Evolutionary conservation across 305 asterid species (phyloP).

Genomic region (Stenogyne calaminthoides): DNA sequence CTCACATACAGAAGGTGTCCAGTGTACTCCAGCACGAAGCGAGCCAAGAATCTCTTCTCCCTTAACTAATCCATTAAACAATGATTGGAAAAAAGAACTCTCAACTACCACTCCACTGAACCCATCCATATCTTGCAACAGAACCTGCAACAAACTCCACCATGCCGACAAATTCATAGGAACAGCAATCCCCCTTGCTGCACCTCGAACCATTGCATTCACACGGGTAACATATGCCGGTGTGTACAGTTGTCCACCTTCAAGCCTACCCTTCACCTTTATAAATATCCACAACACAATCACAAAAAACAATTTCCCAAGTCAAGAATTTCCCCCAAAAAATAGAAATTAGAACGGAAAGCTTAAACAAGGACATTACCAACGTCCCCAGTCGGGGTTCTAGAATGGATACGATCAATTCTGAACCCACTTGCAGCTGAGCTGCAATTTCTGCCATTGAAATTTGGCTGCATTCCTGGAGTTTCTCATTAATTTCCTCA

Average conservation of each 20-base stretch:
- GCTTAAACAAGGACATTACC: constrained; percentile 45
- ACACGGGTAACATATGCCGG: constrained; percentile 95
- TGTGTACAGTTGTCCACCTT: constrained; percentile 97
- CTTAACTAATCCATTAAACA: constrained; percentile 86
- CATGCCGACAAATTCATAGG: constrained; percentile 77
- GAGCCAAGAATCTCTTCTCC: constrained; percentile 87
- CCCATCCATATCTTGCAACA: constrained; percentile 87
- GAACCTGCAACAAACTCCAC: constrained; percentile 85
- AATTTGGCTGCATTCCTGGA: constrained; percentile 97
- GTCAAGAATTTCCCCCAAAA: constrained; percentile 11
- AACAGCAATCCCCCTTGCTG: constrained; percentile 87
- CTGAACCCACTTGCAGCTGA: constrained; percentile 92
- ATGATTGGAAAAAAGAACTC: constrained; percentile 88
- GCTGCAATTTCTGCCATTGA: constrained; percentile 93
- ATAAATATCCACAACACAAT: constrained; percentile 22
- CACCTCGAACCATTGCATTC: constrained; percentile 97
- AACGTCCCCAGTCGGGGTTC: constrained; percentile 88
- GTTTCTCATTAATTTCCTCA: constrained; percentile 92
- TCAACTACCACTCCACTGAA: constrained; percentile 84
- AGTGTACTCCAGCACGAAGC: constrained; percentile 95
- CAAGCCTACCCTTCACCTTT: constrained; percentile 95
- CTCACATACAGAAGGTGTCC: constrained; percentile 92
- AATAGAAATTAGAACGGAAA: neutral
- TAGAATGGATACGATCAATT: constrained; percentile 64
- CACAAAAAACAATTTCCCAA: constrained; percentile 10